A percentile compares a stretch with the other conserved stretches of the same genome.
Evolutionary conservation across 192 early-diverging fungal genomes (phyloP).

Genomic region (Umbelopsis sp.): DNA sequence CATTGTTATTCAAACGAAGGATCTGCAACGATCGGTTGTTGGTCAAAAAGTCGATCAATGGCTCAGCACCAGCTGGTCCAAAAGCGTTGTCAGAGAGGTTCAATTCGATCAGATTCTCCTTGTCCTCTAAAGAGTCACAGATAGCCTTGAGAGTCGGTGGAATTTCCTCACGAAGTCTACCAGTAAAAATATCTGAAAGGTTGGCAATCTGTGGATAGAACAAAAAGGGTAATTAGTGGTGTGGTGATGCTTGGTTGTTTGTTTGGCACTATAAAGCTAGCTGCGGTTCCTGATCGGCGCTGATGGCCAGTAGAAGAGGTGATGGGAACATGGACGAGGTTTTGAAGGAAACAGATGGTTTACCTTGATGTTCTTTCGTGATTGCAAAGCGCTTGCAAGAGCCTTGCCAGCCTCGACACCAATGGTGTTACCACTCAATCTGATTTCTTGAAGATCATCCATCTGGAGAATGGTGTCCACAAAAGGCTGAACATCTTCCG

Average conservation of each 20-base stretch:
- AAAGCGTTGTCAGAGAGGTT: constrained; percentile 97
- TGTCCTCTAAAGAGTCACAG: constrained; percentile 80
- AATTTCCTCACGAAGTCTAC: constrained; percentile 88
- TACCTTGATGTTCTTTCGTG: constrained; percentile 75
- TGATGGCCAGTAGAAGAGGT: not conserved
- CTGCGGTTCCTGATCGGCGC: not conserved
- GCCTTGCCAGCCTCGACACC: constrained; percentile 88
- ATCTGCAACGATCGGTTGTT: constrained; percentile 80
- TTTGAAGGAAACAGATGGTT: too few relatives aligned
- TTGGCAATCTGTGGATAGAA: constrained; percentile 64
- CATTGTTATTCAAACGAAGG: constrained; percentile 96
- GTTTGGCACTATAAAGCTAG: not conserved
- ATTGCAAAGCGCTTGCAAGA: constrained; percentile 70
- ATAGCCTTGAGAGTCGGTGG: constrained; percentile 80
- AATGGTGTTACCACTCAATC: constrained; percentile 89
- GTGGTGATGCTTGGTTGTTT: too few relatives aligned
- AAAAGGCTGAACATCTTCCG: constrained; percentile 77
- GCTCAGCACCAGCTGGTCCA: constrained; percentile 90
- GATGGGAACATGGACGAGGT: not conserved
- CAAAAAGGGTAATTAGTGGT: not conserved
- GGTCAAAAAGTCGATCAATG: constrained; percentile 82
- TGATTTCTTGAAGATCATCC: constrained; percentile 67
- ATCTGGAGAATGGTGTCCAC: constrained; percentile 68
- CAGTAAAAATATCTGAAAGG: constrained; percentile 93
- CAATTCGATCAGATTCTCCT: constrained; percentile 76